These are phyloP conservation scores for Lasiodiplodia citricola DNA, from an alignment of 2,329 filamentous ascomycete genomes.

Conservation along the genomic window DNA sequence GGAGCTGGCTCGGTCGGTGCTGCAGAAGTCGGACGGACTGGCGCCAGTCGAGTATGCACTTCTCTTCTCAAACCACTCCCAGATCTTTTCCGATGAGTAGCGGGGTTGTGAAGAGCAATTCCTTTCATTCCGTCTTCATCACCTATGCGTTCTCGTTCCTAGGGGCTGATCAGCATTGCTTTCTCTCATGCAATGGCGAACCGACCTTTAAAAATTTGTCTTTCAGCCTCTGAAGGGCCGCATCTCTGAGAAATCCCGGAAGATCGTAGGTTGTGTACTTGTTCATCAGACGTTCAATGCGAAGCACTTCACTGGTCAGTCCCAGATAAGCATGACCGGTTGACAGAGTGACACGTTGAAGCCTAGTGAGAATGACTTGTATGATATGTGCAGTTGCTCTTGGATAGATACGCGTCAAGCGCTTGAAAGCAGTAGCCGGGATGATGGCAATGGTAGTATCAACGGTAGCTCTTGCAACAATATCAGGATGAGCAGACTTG, in stretches of 20 bases:
- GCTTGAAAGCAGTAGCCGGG: slow-evolving; percentile 91
- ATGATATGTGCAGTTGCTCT: slow-evolving; percentile 97
- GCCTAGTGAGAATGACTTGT: slow-evolving; percentile 91
- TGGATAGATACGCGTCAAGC: slow-evolving; percentile 90
- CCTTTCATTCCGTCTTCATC: slow-evolving; percentile 86
- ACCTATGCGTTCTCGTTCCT: slow-evolving; percentile 79
- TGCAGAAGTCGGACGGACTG: slow-evolving; percentile 46
- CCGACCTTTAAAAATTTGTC: slow-evolving; percentile 77
- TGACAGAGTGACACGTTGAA: slow-evolving; percentile 91
- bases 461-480: slow-evolving; percentile 92
- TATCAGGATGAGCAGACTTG: slow-evolving; percentile 91
- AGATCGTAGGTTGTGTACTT: slow-evolving; percentile 90
- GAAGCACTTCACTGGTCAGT: slow-evolving; percentile 85
- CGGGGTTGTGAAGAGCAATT: slow-evolving; percentile 89
- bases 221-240: slow-evolving; percentile 82
- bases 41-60: slow-evolving; percentile 67
- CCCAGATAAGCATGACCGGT: slow-evolving; percentile 96
- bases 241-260: slow-evolving; percentile 86
- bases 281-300: slow-evolving; percentile 92
- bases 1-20: slow-evolving; percentile 32
- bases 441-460: slow-evolving; percentile 99
- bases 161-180: neutral
- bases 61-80: slow-evolving; percentile 80
- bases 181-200: neutral
- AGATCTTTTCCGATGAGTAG: slow-evolving; percentile 70